These are phyloP conservation scores for Parastagonospora nodorum DNA, from an alignment of 2,329 filamentous ascomycete genomes.

Conservation along the genomic window DNA sequence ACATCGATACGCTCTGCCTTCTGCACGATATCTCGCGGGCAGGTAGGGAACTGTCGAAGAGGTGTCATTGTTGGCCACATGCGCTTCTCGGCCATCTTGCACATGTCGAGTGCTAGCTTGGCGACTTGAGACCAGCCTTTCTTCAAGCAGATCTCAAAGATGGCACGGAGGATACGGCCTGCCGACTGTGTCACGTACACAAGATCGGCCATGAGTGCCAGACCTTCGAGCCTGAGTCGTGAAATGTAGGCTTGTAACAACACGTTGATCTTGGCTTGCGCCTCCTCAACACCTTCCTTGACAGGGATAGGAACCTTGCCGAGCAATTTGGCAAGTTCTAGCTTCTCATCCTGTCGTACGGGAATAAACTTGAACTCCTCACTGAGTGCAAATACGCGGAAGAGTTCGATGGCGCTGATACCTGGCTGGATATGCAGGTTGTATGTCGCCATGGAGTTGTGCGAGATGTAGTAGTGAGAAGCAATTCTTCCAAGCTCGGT, in stretches of 20 bases:
- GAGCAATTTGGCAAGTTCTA: conserved; percentile 90
- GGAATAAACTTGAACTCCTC: conserved; percentile 99
- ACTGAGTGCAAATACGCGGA: conserved; percentile 93
- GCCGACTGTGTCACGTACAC: conserved; percentile 98
- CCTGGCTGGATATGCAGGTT: conserved; percentile 93
- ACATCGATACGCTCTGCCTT: conserved; percentile 96
- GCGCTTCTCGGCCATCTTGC: conserved; percentile 98
- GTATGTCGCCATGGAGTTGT: conserved; percentile 96
- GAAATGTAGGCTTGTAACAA: conserved; percentile 96
- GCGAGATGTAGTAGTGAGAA: conserved; percentile 97
- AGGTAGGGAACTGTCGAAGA: conserved; percentile 80
- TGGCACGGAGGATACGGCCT: conserved; percentile 89
- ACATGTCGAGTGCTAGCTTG: conserved; percentile 89
- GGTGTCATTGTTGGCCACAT: conserved; percentile 99
- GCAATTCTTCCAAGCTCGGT: conserved; percentile 95
- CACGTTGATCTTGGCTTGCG: conserved; percentile 97
- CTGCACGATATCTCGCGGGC: conserved; percentile 81
- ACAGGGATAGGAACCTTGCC: conserved; percentile 91
- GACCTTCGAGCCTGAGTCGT: conserved; percentile 86
- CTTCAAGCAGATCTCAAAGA: conserved; percentile 97
- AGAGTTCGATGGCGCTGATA: conserved; percentile 92
- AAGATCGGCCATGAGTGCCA: conserved; percentile 97
- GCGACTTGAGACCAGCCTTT: conserved; percentile 95
- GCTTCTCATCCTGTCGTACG: conserved; percentile 94
- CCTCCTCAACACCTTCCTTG: conserved; percentile 96